Evolutionary conservation across 73 alveolate genomes (phyloP).

Genomic region (Paraurostyla sp.): DNA sequence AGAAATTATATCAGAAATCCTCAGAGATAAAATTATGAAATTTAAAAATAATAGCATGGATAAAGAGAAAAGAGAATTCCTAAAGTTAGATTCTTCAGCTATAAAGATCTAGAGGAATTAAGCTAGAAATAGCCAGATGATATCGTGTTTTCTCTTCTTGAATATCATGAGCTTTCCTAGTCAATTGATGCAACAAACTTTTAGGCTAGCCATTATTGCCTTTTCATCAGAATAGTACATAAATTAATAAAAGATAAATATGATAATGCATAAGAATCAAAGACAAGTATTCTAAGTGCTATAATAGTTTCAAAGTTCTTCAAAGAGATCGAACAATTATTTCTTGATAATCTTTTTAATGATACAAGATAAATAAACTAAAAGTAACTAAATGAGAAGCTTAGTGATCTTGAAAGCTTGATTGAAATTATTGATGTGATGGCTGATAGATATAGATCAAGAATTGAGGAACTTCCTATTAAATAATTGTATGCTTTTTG

Average conservation of each 20-base stretch:
- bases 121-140: too few species aligned
- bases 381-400: not conserved
- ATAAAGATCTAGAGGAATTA: too few species aligned
- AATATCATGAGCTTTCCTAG: not conserved
- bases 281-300: not conserved
- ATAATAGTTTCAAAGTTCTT: not conserved
- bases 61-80: too few species aligned
- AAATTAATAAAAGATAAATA: not conserved
- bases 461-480: too few species aligned
- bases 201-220: not conserved
- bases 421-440: too few species aligned
- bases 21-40: too few species aligned
- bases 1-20: too few species aligned
- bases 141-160: not conserved
- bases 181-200: conserved; percentile 11
- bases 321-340: not conserved
- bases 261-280: not conserved
- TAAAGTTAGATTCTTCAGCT: too few species aligned
- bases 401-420: too few species aligned
- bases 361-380: not conserved
- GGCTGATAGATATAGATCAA: too few species aligned
- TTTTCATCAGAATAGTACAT: not conserved
- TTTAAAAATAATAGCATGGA: too few species aligned
- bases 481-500: too few species aligned
- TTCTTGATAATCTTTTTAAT: not conserved